Base-by-base conservation (phyloP, 805 yeast genomes). In the Lipomyces sp. region DNA sequence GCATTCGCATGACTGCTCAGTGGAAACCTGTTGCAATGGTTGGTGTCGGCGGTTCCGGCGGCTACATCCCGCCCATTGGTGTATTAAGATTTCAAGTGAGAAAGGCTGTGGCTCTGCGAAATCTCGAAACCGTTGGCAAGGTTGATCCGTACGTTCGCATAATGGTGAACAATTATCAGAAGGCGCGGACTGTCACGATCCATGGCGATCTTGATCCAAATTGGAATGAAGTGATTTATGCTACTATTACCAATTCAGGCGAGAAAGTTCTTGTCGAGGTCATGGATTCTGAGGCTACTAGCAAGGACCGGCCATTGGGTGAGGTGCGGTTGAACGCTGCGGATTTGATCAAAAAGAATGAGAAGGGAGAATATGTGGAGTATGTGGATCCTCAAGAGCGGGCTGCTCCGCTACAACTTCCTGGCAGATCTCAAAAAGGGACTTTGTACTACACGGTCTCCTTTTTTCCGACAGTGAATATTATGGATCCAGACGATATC, bases 21-120 rank as follows among this genome's bases (percentile, higher is more conserved):
- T 93, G 96, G 96, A 88, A 84, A 68, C 91, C 98, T 7, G 95
- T 90, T 45, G 80, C 76, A 26, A 70, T 91, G 63, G 68, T 74
- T 21, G 75, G 70, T 53, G 84, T 84, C 16, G 69, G 81, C 35
- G 86, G 88, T 54, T 70, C 86, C 21, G 80, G 83, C 60, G 93
- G 91, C 45, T 91, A 89, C 70, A 80, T 88, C n/a, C 88, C 88
- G 51, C 98, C 98, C 43, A 83, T 91, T 65, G 98, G 99, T 65
- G 91, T 85, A 31, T 76, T 90, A 4, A 81, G 97, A 64, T 74
- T 93, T 51, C 62, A 66, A 43, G 68, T 93, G 53, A 79, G 78
- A 59, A 77, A 76, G 54, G 97, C 95, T 38, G 78, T 76, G 49
- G 84, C 81, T 54, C 77, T 93, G 63, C 78, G 84, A 53, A 91